Evolutionary conservation across 495 filamentous ascomycete species (phyloP), one percentile per base, ranked within the genome.

Genomic region (Penicillium samsonianum): DNA sequence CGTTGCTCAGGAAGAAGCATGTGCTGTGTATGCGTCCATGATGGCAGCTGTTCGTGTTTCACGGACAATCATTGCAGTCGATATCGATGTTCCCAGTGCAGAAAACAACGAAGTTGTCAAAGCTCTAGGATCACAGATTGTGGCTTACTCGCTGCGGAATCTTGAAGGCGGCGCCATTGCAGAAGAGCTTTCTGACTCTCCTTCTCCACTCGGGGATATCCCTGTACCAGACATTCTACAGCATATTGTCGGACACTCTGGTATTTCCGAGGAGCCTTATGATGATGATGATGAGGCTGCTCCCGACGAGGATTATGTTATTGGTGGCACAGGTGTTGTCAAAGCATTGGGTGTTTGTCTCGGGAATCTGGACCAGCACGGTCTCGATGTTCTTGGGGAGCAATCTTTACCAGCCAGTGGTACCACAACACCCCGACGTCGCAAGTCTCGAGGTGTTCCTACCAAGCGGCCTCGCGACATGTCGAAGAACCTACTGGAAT

Each of bases 261-360:
- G 82, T 40, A 74, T 77, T 7, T 28, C 41, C 4, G 74, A 73
- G 30, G 76, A 72, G 57, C 80, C 72, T 31, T 78, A 73, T 50
- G 82, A 89, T 40, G 84, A 85, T 31, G 82, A 88, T 26, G 83
- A 87, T 53, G 87, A 89, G 4, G 80, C 84, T 17, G 88, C 90
- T 25, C 90, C 92, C 1, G 91, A 95, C 60, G 89, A 95, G 44
- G 90, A 97, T 67, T 96, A 98, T 71, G 91, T 98, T 38, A 91
- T 98, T 64, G 92, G 92, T 37, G 92, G 93, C 19, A 96, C 92
- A 0, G 94, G 93, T 58, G 90, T 98, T 0, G 94, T 96, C 33
- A 96, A 97, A 71, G 92, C 92, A 22, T 76, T 98, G 51, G 88
- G 91, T 45, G 91, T 95, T 44, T 96, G 91, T 63, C 80, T 98